Conservation (phyloP, 2,329 filamentous ascomycete species). For the Fusarium begoniae region DNA sequence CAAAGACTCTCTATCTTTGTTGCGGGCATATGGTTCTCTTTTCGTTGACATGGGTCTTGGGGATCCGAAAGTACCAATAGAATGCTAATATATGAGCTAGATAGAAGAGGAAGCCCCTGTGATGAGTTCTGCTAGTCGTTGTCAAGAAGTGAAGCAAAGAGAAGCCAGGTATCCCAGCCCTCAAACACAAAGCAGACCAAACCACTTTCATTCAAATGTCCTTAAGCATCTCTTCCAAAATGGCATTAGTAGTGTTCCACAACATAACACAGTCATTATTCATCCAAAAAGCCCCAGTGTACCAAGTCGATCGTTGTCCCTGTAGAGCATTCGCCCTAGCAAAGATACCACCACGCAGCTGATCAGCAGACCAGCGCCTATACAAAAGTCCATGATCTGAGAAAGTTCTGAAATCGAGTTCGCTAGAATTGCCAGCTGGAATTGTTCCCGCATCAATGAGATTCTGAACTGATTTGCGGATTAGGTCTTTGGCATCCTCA, state of each 20-base stretch:
- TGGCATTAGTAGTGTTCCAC: neutral
- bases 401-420: neutral
- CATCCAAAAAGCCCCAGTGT: neutral
- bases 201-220: rapidly evolving
- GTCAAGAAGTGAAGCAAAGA: neutral
- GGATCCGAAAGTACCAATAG: rapidly evolving
- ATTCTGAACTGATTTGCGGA: neutral
- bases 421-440: neutral
- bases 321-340: neutral
- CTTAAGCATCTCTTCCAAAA: neutral
- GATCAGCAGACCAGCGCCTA: neutral
- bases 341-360: neutral
- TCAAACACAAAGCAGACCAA: neutral
- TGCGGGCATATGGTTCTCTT: neutral
- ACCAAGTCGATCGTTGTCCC: neutral
- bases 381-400: neutral
- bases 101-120: rapidly evolving
- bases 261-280: neutral
- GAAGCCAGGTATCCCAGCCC: neutral
- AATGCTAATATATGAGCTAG: neutral
- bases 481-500: neutral
- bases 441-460: neutral
- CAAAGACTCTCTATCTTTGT: rapidly evolving
- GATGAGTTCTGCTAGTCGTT: too few relatives aligned
- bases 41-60: neutral